Conservation (phyloP, 2,329 filamentous ascomycete species). For the Ascocoryne sarcoides region DNA sequence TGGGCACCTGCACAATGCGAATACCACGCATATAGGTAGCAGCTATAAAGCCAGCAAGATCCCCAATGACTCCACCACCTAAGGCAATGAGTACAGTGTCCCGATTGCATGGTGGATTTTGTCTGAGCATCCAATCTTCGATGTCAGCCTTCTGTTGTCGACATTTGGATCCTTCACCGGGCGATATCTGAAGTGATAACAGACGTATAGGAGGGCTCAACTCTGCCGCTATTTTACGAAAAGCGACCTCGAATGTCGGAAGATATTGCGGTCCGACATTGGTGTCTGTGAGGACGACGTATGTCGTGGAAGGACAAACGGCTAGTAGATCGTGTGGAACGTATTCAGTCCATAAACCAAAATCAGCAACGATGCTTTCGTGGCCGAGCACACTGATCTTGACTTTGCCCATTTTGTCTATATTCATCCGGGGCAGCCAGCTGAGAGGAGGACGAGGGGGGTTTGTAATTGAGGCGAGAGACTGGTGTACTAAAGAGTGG, state of each 20-base stretch:
- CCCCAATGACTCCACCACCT: slow-evolving; percentile 92
- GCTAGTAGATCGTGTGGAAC: slow-evolving; percentile 72
- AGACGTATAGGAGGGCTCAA: slow-evolving; percentile 51
- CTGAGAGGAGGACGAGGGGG: background rate
- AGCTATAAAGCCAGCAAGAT: slow-evolving; percentile 95
- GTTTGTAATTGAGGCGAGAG: background rate
- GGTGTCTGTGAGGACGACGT: slow-evolving; percentile 93
- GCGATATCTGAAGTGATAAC: slow-evolving; percentile 77
- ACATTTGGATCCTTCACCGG: slow-evolving; percentile 89
- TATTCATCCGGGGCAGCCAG: background rate
- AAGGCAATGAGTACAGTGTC: slow-evolving; percentile 93
- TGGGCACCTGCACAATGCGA: slow-evolving; percentile 92
- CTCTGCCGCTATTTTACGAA: slow-evolving; percentile 38
- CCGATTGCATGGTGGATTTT: slow-evolving; percentile 68
- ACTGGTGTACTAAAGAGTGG: background rate
- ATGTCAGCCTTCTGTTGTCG: slow-evolving; percentile 90
- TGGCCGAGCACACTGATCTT: slow-evolving; percentile 60
- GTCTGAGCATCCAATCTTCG: slow-evolving; percentile 91
- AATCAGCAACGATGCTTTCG: slow-evolving; percentile 85
- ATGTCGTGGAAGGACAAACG: slow-evolving; percentile 76
- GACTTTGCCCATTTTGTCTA: background rate
- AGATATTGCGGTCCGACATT: slow-evolving; percentile 79
- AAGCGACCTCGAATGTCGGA: slow-evolving; percentile 61
- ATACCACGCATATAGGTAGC: slow-evolving; percentile 98
- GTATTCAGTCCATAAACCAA: slow-evolving; percentile 78